These are phyloP conservation scores for Kregervanrija fluxuum DNA, from an alignment of 805 yeast species.

Conservation along the genomic window DNA sequence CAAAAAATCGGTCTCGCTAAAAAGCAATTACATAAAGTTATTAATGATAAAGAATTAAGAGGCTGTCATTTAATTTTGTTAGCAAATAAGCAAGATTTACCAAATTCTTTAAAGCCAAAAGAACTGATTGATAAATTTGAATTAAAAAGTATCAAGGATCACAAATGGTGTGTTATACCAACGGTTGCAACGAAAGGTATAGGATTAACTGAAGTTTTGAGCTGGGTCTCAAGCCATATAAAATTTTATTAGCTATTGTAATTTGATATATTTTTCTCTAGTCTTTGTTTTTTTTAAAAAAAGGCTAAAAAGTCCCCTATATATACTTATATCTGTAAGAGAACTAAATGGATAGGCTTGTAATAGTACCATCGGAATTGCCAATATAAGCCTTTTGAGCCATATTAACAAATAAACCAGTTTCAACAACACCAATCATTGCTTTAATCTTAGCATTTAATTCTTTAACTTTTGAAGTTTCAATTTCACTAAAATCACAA, in stretches of 20 bases:
- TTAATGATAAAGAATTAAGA: slow-evolving; percentile 77
- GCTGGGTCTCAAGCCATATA: slow-evolving; percentile 69
- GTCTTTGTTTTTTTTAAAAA: background rate
- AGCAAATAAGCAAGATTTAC: slow-evolving; percentile 84
- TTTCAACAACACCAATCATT: slow-evolving; percentile 92
- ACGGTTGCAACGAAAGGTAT: slow-evolving; percentile 86
- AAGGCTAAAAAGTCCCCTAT: background rate
- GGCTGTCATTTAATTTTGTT: slow-evolving; percentile 73
- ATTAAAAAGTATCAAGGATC: slow-evolving; percentile 52
- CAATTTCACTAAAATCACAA: slow-evolving; percentile 82
- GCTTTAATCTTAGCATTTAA: slow-evolving; percentile 64
- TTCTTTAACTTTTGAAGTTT: slow-evolving; percentile 32
- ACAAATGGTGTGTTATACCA: slow-evolving; percentile 88
- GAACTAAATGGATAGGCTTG: slow-evolving; percentile 30
- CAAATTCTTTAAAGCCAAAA: slow-evolving; percentile 65
- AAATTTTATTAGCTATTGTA: background rate
- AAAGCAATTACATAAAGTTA: slow-evolving; percentile 67
- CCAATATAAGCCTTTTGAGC: slow-evolving; percentile 87
- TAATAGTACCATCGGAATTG: slow-evolving; percentile 57
- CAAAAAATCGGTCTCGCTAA: slow-evolving; percentile 71
- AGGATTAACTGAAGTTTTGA: slow-evolving; percentile 80
- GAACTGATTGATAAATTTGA: slow-evolving; percentile 71
- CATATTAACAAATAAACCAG: slow-evolving; percentile 76
- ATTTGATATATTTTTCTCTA: background rate
- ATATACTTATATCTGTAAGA: background rate